Base-by-base conservation (phyloP, 352 stramenopile genomes). In the Pythium myriotylum region DNA sequence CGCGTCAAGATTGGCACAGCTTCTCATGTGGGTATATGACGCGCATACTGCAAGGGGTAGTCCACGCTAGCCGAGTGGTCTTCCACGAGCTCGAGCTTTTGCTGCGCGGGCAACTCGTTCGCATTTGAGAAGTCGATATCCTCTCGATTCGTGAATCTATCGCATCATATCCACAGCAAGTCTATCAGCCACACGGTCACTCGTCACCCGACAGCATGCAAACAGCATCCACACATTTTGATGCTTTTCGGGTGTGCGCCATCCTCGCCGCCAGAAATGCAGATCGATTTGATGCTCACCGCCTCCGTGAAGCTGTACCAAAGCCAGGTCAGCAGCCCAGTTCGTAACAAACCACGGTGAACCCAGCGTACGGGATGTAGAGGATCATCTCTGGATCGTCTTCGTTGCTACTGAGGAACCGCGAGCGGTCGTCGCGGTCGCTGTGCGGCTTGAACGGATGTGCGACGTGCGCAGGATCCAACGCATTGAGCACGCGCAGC, bases 231-330 rank as follows among this genome's bases (percentile, higher is more conserved):
- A n/a, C 61, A 93, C 83, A 95, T 60, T 65, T 93, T 95, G 54
- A 94, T 74, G 37, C 59, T 66, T 60, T 91, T 95, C n/a, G 85
- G 84, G 70, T 95, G 84, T 2, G 74, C 75, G 3, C 86, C 86
- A 49, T 93, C 86, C 8, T 83, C 74, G 47, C 81, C 82, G 35
- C 86, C 86, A 2, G 84, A 88, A 52, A 95, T 89, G 67, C 84
- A 93, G 52, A 95, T 94, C 27, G 86, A 94, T 54, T 93, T 94
- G 69, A 95, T 91, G 61, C 78, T 94, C 59, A 94, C 86, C 7
- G 85, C 83, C 67, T 95, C 85, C 6, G 86, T 95, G 61, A 95
- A 95, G 54, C 80, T 59, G 29, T 8, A 43, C n/a, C 37, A 43
- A 20, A 20, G 13, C 13, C 24, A 42, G 1, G 42, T 43, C 47